phyloP scores from a whole-genome alignment of 768 basidiomycete genomes.

The Amanita muscaria region DNA sequence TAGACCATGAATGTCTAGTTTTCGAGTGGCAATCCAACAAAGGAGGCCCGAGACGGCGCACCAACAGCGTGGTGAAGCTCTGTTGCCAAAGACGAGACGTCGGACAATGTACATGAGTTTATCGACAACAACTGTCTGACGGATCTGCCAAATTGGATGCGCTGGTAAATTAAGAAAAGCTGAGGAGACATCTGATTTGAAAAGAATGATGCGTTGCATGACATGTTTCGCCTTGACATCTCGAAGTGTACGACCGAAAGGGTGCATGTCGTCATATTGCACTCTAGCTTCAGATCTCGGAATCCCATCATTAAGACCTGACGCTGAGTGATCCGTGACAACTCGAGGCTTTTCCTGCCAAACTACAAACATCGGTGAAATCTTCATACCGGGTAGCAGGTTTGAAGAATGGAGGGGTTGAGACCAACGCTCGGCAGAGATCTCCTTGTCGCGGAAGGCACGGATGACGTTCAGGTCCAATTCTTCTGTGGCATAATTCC shows the following conservation, averaged over 20 bases:
- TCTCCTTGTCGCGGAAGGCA: too few relatives aligned
- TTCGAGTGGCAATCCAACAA: constrained; percentile 19
- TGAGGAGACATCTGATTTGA: constrained; percentile 21
- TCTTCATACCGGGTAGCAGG: constrained; percentile 20
- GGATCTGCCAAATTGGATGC: constrained; percentile 26
- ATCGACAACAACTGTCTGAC: too few relatives aligned
- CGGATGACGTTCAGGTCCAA: too few relatives aligned
- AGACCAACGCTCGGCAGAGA: constrained; percentile 14
- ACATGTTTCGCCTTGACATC: too few relatives aligned
- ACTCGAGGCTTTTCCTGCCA: constrained; percentile 21
- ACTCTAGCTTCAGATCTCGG: too few relatives aligned
- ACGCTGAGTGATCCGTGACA: constrained; percentile 21
- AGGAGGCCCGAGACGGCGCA: constrained; percentile 19
- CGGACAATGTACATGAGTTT: constrained; percentile 20
- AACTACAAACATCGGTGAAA: constrained; percentile 19
- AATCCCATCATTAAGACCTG: too few relatives aligned
- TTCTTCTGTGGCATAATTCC: too few relatives aligned
- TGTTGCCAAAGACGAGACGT: constrained; percentile 20
- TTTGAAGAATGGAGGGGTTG: too few relatives aligned
- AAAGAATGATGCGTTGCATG: constrained; percentile 17
- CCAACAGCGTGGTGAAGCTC: constrained; percentile 19
- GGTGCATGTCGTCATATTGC: too few relatives aligned
- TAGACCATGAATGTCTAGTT: constrained; percentile 14
- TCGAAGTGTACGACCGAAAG: too few relatives aligned
- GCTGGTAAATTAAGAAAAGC: constrained; percentile 25